Evolutionary conservation across 306 rosid genomes (phyloP).

Genomic region (Corylus americana): DNA sequence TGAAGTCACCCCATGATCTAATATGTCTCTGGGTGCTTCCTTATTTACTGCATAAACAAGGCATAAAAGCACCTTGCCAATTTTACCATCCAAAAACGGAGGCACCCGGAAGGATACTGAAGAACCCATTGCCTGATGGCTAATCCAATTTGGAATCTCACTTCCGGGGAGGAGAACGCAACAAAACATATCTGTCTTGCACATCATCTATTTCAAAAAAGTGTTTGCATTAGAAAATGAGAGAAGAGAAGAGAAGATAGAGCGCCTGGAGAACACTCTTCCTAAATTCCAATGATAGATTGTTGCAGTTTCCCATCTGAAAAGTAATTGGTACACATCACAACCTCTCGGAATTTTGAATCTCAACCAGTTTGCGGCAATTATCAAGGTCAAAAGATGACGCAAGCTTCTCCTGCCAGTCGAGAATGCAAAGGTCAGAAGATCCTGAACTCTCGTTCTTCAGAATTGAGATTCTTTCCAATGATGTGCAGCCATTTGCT

Average conservation of each 20-base stretch:
- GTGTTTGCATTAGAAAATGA: too few relatives aligned
- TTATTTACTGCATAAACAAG: neutral
- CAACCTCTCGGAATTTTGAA: neutral
- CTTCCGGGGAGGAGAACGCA: too few relatives aligned
- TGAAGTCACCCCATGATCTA: too few relatives aligned
- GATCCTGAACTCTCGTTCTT: neutral
- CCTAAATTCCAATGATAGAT: neutral
- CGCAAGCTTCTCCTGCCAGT: too few relatives aligned
- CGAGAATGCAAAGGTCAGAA: too few relatives aligned
- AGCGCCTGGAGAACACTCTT: neutral
- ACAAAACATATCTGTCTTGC: neutral
- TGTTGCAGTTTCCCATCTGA: neutral
- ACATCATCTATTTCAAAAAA: too few relatives aligned
- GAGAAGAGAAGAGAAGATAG: neutral
- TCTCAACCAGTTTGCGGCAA: neutral
- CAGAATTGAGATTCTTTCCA: too few relatives aligned
- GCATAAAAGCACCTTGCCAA: too few relatives aligned
- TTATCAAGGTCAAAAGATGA: neutral
- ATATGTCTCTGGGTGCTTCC: neutral
- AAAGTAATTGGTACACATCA: too few relatives aligned
- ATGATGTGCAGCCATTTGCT: neutral
- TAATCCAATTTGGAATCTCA: neutral
- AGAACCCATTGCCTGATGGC: neutral
- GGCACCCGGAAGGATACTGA: neutral
- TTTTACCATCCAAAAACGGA: neutral